Base-by-base conservation (phyloP, 257 asterid species). In the Fraxinus excelsior region DNA sequence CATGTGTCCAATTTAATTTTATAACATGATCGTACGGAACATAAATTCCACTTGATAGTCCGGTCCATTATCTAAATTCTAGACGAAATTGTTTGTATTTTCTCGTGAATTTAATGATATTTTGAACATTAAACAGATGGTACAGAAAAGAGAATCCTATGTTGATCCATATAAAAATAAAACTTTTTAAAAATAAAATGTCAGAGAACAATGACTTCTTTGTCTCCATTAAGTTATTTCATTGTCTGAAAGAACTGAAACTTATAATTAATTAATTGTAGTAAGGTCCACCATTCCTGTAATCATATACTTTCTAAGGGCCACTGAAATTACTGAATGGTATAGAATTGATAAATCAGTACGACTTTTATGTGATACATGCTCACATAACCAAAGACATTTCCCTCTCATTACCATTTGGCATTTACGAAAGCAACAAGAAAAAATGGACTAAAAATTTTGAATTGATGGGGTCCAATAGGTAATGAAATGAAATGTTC, bases 181-280 rank as follows among this genome's bases (percentile, higher is more conserved):
- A 78, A 29, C 67, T 80, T 78, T 34, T 46, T 28, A 6, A 37
- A 40, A 78, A 68, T 23, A 68, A 78, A 49, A 46, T 74, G 86
- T 81, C 85, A 77, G 80, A 64, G 64, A 90, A 86, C 80, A 82
- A 78, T 69, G 94, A 84, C 90, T 78, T 70, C 74, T 38, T 34
- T 79, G 82, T 73, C 84, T 82, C 67, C 5, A 71, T 70, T 26
- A 72, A 53, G 75, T 13, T 74, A 53, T 49, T 60, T 35, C 69
- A 80, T 53, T 75, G 70, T 79, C 35, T 26, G 80, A 37, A 75
- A 80, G 79, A 75, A 78, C 73, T 73, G 68, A 38, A 35, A 34
- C 12, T 74, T 70, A 75, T n/a, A n/a, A n/a, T n/a, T 68, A 71
- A 76, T 53, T 67, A 60, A 56, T 64, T 73, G 75, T 21, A 58